Conservation (phyloP, 1,284 basidiomycete species). For the Microbotryomycetes sp. region DNA sequence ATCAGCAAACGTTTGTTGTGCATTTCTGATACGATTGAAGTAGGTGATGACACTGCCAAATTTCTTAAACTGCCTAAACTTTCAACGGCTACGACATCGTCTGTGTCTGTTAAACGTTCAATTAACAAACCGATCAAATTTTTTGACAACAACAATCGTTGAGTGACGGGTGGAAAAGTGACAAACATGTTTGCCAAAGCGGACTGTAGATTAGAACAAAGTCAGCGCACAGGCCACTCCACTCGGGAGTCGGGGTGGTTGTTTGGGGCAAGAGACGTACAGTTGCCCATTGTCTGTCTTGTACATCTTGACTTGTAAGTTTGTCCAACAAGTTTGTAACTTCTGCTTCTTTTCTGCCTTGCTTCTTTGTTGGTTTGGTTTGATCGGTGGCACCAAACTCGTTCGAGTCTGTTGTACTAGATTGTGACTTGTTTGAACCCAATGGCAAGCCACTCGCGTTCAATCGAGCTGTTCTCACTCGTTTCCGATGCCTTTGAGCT, state of each 20-base stretch:
- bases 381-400: neutral
- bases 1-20: conserved; percentile 86
- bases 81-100: conserved; percentile 79
- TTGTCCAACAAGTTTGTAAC: conserved; percentile 25
- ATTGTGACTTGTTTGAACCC: neutral
- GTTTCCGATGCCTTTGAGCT: conserved; percentile 27
- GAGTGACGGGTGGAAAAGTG: conserved; percentile 47
- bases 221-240: neutral
- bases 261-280: neutral
- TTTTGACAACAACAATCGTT: conserved; percentile 78
- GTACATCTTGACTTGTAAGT: conserved; percentile 9
- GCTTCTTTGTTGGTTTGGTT: conserved; percentile 6
- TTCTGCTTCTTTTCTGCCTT: conserved; percentile 25
- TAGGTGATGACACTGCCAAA: conserved; percentile 57
- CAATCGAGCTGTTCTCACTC: conserved; percentile 23
- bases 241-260: neutral
- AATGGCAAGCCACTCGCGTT: neutral
- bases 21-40: conserved; percentile 57
- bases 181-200: conserved; percentile 22
- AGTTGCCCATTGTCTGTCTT: conserved; percentile 23
- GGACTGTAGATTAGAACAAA: conserved; percentile 4
- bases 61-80: conserved; percentile 83
- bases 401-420: conserved; percentile 4
- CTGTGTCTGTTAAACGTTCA: conserved; percentile 68
- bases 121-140: conserved; percentile 83